Conservation (phyloP, 1,139 yeast species). For the Saccharomyces hybrid region DNA sequence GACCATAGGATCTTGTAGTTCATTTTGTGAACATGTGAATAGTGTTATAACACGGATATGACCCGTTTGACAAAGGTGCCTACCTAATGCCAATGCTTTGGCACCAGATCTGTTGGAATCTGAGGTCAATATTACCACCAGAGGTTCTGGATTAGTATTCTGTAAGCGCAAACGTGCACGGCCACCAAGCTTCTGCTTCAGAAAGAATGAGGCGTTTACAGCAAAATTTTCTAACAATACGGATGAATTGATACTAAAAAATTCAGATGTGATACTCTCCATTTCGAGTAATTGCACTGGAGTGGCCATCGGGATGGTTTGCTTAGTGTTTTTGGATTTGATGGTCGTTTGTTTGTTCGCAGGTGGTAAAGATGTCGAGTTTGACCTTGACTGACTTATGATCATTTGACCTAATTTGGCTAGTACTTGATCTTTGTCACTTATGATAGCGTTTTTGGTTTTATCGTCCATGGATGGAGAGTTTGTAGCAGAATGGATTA, state of each 20-base stretch:
- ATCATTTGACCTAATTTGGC: slow-evolving; percentile 22
- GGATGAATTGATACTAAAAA: slow-evolving; percentile 44
- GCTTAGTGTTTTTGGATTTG: slow-evolving; percentile 19
- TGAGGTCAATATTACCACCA: slow-evolving; percentile 54
- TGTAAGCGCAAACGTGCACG: slow-evolving; percentile 48
- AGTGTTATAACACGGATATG: slow-evolving; percentile 52
- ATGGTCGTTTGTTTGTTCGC: slow-evolving; percentile 11
- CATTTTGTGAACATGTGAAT: slow-evolving; percentile 21
- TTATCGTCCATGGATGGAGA: slow-evolving; percentile 9
- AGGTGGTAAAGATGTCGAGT: slow-evolving; percentile 10
- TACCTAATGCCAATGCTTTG: slow-evolving; percentile 70
- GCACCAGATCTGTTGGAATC: slow-evolving; percentile 73
- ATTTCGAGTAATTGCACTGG: slow-evolving; percentile 80
- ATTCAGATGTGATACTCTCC: slow-evolving; percentile 52
- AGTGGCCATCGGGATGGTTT: slow-evolving; percentile 54
- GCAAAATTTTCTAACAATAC: slow-evolving; percentile 66
- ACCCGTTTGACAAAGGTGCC: slow-evolving; percentile 57
- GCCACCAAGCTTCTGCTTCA: slow-evolving; percentile 64
- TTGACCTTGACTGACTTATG: slow-evolving; percentile 14
- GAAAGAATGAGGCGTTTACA: slow-evolving; percentile 53
- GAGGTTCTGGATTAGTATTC: slow-evolving; percentile 73
- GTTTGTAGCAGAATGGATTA: slow-evolving; percentile 23
- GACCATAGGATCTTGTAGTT: slow-evolving; percentile 23
- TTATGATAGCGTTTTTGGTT: slow-evolving; percentile 2
- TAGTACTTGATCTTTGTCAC: slow-evolving; percentile 14